Conservation (phyloP, 2,329 filamentous ascomycete species). For the Paecilomyces sp. region DNA sequence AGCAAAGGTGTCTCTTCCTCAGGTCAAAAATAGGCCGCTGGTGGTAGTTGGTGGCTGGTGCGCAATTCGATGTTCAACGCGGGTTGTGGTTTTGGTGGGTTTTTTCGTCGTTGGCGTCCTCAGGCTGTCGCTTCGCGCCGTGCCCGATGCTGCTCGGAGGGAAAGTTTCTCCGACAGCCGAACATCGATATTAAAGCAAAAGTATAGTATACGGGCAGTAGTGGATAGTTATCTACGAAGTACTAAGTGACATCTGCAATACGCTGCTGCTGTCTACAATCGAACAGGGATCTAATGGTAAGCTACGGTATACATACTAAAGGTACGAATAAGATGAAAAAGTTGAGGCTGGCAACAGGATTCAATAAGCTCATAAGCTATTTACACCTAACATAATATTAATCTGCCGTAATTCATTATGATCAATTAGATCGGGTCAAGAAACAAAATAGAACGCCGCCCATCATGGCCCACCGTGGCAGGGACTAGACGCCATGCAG, state of each 20-base stretch:
- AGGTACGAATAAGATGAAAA: not conserved
- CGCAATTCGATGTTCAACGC: conserved; percentile 4
- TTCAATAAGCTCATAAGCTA: not conserved
- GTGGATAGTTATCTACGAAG: too few relatives aligned
- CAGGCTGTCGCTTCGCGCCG: not conserved
- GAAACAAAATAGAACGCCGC: not conserved
- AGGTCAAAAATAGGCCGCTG: not conserved
- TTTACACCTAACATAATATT: not conserved
- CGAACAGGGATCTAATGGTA: too few relatives aligned
- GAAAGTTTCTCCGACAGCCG: conserved; percentile 3
- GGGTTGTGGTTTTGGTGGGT: conserved; percentile 14
- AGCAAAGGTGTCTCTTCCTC: conserved; percentile 4
- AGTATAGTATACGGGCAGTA: too few relatives aligned
- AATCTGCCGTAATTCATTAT: not conserved
- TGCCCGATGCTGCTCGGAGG: not conserved
- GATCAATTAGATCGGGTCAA: not conserved
- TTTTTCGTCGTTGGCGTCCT: conserved; percentile 11
- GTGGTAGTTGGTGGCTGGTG: conserved; percentile 8
- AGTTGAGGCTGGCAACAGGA: not conserved
- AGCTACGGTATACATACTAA: too few relatives aligned
- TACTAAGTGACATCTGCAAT: not conserved
- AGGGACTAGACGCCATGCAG: not conserved
- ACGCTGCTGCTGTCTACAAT: too few relatives aligned
- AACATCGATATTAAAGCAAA: not conserved
- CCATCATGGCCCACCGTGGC: not conserved